These are phyloP conservation scores for Dactylonectria macrodidyma DNA, from an alignment of 2,329 filamentous ascomycete species.

Conservation along the genomic window DNA sequence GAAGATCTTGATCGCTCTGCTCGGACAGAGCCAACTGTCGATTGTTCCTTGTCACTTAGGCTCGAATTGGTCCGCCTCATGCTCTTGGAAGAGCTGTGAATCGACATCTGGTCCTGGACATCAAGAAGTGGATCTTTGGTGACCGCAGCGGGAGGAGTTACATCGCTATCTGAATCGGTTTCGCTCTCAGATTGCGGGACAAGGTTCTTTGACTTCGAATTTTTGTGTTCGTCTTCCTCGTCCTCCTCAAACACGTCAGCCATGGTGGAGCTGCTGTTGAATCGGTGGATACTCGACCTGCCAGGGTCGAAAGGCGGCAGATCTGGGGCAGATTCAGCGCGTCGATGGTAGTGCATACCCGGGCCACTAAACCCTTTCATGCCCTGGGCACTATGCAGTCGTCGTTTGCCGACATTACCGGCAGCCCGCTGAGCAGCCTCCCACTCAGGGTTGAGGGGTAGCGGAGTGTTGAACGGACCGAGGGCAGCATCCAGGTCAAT, in stretches of 20 bases:
- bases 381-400: slow-evolving; percentile 84
- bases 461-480: slow-evolving; percentile 90
- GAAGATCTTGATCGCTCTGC: slow-evolving; percentile 66
- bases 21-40: slow-evolving; percentile 53
- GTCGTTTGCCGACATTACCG: slow-evolving; percentile 69
- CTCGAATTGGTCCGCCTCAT: slow-evolving; percentile 63
- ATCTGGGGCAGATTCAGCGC: slow-evolving; percentile 85
- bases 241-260: slow-evolving; percentile 91
- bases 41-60: slow-evolving; percentile 57
- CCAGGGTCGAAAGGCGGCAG: slow-evolving; percentile 80
- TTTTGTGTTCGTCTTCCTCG: slow-evolving; percentile 74
- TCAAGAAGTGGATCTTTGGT: slow-evolving; percentile 43
- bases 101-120: slow-evolving; percentile 41
- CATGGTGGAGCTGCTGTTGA: slow-evolving; percentile 81
- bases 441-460: slow-evolving; percentile 74
- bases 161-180: slow-evolving; percentile 62
- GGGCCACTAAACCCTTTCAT: slow-evolving; percentile 78
- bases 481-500: slow-evolving; percentile 96
- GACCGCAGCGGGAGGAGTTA: slow-evolving; percentile 51
- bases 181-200: slow-evolving; percentile 60
- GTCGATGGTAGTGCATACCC: slow-evolving; percentile 82
- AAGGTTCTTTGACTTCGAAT: slow-evolving; percentile 57
- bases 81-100: slow-evolving; percentile 40
- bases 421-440: slow-evolving; percentile 75
- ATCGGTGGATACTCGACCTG: slow-evolving; percentile 71